These are phyloP conservation scores for Cucurbita maxima DNA, from an alignment of 306 rosid genomes.

Conservation along the genomic window DNA sequence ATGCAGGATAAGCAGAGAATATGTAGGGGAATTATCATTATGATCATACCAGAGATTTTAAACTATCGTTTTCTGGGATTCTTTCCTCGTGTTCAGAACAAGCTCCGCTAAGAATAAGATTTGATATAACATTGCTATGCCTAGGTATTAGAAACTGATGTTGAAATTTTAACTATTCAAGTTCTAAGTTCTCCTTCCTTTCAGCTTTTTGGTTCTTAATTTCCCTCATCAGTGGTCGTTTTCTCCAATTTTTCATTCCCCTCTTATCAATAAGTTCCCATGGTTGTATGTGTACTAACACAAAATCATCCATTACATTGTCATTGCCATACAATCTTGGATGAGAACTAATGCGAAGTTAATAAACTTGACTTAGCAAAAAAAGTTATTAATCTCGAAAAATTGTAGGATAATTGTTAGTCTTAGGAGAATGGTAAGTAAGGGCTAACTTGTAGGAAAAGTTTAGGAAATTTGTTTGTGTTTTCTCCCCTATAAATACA, in stretches of 20 bases:
- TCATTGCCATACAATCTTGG: neutral
- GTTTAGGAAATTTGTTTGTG: no score
- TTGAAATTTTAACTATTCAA: neutral
- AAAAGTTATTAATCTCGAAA: no score
- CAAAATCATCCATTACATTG: neutral
- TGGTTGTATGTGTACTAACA: neutral
- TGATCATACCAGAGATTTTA: neutral
- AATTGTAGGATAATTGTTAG: no score
- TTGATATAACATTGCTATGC: neutral
- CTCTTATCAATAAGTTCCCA: neutral
- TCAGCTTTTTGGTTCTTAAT: neutral
- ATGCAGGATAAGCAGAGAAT: neutral
- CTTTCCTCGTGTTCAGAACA: neutral
- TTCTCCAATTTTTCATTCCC: neutral
- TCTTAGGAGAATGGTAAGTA: no score
- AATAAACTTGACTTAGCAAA: no score
- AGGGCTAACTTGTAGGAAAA: no score
- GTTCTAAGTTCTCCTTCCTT: neutral
- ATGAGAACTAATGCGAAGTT: no score
- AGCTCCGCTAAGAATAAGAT: neutral
- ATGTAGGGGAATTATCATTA: neutral
- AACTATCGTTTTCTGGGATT: neutral
- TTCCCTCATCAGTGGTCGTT: neutral
- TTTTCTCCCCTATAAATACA: no score
- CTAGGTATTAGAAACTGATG: neutral